Base-by-base conservation (phyloP, 2,329 filamentous ascomycete species). In the Xylariaceae sp. region DNA sequence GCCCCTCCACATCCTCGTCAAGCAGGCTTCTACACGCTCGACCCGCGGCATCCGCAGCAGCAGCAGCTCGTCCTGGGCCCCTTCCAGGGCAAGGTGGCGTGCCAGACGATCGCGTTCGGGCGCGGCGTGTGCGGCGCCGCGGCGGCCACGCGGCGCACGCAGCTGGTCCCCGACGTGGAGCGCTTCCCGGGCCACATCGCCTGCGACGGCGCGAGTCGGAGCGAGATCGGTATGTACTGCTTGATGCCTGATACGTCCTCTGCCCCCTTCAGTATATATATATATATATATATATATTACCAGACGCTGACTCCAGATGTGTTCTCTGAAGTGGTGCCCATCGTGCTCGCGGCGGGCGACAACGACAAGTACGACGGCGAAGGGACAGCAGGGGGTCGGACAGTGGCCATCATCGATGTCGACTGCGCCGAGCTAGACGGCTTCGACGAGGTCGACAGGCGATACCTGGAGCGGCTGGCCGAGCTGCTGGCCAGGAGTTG, bases 261-360 rank as follows among this genome's bases (percentile, higher is more conserved):
- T n/a, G n/a, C n/a, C n/a, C n/a, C n/a, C n/a, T n/a, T n/a, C n/a
- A n/a, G n/a, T n/a, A n/a, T n/a, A n/a, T n/a, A n/a, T n/a, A n/a
- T n/a, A n/a, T n/a, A n/a, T n/a, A n/a, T n/a, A n/a, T n/a, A n/a
- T n/a, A n/a, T n/a, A n/a, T n/a, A n/a, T n/a, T n/a, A n/a, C n/a
- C n/a, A n/a, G n/a, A n/a, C n/a, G n/a, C n/a, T n/a, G n/a, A n/a
- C n/a, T n/a, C n/a, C n/a, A n/a, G n/a, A n/a, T n/a, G n/a, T n/a
- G n/a, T n/a, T n/a, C n/a, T n/a, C n/a, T n/a, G n/a, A n/a, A n/a
- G 85, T 92, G 13, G 84, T 90, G 31, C 85, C 85, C 2, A 72
- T 90, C 40, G 44, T 82, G 5, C 53, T 51, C 5, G 50, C 42
- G 9, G 51, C 44, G 41, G 43, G 44, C 30, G 51, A 51, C 12